These are phyloP conservation scores for Talaromyces atroroseus DNA, from an alignment of 2,329 filamentous ascomycete species.

Conservation along the genomic window DNA sequence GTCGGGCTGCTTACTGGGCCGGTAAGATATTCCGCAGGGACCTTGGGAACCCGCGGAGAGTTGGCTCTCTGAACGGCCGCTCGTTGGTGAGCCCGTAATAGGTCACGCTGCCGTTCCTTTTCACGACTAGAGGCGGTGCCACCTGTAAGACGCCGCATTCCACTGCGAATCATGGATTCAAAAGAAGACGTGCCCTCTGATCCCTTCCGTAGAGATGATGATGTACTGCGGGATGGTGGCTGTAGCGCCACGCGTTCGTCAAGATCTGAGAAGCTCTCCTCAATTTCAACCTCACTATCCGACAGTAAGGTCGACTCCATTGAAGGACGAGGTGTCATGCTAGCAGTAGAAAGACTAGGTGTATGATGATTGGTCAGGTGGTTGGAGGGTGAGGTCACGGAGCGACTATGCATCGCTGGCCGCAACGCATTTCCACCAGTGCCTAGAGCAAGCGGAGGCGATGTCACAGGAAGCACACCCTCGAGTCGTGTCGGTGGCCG, in stretches of 20 bases:
- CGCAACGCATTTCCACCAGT: conserved; percentile 39
- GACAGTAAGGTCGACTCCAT: conserved; percentile 60
- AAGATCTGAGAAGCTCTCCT: conserved; percentile 75
- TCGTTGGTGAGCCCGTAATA: conserved; percentile 40
- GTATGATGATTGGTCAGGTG: conserved; percentile 32
- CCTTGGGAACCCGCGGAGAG: conserved; percentile 43
- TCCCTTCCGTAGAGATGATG: conserved; percentile 26
- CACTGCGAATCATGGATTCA: conserved; percentile 41
- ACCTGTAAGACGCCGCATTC: conserved; percentile 44
- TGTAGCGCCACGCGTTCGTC: conserved; percentile 56
- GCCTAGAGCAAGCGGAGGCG: conserved; percentile 41
- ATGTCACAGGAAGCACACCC: conserved; percentile 33
- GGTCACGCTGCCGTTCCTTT: conserved; percentile 41
- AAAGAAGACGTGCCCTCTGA: conserved; percentile 39
- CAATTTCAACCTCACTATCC: conserved; percentile 68
- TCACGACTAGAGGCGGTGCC: conserved; percentile 37
- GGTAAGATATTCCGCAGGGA: conserved; percentile 43
- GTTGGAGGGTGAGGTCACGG: conserved; percentile 72
- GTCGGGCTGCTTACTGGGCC: conserved; percentile 32
- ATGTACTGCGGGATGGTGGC: conserved; percentile 19
- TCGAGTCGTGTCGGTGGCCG: conserved; percentile 54
- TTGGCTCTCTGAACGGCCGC: conserved; percentile 33
- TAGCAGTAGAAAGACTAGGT: conserved; percentile 7
- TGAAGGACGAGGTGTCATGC: not conserved
- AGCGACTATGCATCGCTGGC: conserved; percentile 70